These are phyloP conservation scores for Suhomyces guaymorum DNA, from an alignment of 1,139 yeast genomes.

Conservation along the genomic window DNA sequence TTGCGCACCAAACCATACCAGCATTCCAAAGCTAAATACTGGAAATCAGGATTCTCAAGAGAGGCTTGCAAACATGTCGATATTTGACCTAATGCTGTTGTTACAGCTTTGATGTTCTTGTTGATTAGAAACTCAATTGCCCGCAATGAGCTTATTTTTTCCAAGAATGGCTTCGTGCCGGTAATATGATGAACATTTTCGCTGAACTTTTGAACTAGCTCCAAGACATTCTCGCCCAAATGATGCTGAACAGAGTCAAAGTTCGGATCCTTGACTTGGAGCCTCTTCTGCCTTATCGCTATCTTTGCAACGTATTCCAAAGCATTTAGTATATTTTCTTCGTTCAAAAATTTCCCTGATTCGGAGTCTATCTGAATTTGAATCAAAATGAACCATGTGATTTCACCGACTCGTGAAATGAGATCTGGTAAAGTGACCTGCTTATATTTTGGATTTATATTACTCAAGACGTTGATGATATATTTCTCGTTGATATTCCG, in stretches of 20 bases:
- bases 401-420: constrained; percentile 45
- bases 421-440: constrained; percentile 42
- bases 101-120: constrained; percentile 60
- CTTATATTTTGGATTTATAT: constrained; percentile 50
- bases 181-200: constrained; percentile 73
- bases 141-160: constrained; percentile 68
- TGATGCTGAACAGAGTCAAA: constrained; percentile 25
- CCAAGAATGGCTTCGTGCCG: constrained; percentile 70
- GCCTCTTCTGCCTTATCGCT: constrained; percentile 21
- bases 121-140: constrained; percentile 72
- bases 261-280: constrained; percentile 9
- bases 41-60: constrained; percentile 62
- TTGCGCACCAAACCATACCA: constrained; percentile 60
- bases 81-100: constrained; percentile 83
- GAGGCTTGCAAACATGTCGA: constrained; percentile 86
- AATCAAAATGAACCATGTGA: constrained; percentile 43
- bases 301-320: constrained; percentile 41
- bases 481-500: constrained; percentile 47
- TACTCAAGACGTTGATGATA: constrained; percentile 55
- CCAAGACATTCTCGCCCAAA: constrained; percentile 64
- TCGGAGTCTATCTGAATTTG: constrained; percentile 37
- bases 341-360: constrained; percentile 29
- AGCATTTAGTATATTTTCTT: constrained; percentile 38
- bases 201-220: constrained; percentile 77
- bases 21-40: constrained; percentile 63